phyloP scores from a whole-genome alignment of 441 rosid species.

The Arabidopsis lyrata region DNA sequence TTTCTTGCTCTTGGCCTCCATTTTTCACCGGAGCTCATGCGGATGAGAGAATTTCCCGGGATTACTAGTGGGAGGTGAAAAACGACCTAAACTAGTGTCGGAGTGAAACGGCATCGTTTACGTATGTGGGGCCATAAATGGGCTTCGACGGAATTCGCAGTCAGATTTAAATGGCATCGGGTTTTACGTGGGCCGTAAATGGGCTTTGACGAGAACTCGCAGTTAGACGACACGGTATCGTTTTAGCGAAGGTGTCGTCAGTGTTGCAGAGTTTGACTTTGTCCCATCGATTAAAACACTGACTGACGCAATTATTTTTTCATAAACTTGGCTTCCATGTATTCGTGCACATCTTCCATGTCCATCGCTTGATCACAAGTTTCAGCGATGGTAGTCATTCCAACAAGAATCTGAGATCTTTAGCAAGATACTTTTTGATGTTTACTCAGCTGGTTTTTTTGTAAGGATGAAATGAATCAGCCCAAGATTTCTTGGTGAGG shows the following conservation, averaged over 20 bases:
- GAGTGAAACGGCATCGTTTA: not conserved
- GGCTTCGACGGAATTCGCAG: not conserved
- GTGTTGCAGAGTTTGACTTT: not conserved
- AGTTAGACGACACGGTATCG: not conserved
- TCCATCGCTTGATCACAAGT: not conserved
- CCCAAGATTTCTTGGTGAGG: not conserved
- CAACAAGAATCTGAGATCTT: too few relatives aligned
- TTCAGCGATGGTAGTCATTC: not conserved
- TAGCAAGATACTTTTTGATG: too few relatives aligned
- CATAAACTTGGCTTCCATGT: not conserved
- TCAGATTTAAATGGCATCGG: not conserved
- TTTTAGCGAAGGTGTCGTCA: not conserved
- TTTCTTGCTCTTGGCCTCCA: constrained; percentile 65
- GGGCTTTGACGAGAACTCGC: not conserved
- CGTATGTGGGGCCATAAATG: not conserved
- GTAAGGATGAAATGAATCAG: not conserved
- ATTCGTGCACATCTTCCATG: not conserved
- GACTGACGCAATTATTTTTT: not conserved
- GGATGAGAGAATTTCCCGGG: constrained; percentile 11
- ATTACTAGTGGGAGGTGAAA: constrained; percentile 10
- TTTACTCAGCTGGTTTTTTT: too few relatives aligned
- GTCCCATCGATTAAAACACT: not conserved
- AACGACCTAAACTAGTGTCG: constrained; percentile 12
- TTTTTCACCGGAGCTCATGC: constrained; percentile 22
- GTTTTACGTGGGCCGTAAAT: not conserved